Base-by-base conservation (phyloP, 1,139 yeast genomes). In the Candida sojae region DNA sequence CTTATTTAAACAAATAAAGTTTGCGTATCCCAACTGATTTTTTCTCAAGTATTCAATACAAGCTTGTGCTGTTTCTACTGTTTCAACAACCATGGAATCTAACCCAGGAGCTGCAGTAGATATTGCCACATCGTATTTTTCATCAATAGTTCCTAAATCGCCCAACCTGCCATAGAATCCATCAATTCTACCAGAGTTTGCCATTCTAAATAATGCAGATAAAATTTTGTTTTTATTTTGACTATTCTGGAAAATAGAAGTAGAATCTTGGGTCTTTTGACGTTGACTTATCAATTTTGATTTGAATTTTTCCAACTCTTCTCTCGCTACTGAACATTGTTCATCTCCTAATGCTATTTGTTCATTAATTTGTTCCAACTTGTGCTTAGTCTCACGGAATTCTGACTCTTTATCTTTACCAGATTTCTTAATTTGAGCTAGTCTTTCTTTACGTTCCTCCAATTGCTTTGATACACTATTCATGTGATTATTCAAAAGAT, bases 91-190 rank as follows among this genome's bases (percentile, higher is more conserved):
- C 76, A 91, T 83, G 48, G 96, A 93, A 61, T 92, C 96, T 49
- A 95, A 73, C 8, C 93, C 85, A 1, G 96, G 92, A 57, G 96
- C 90, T 0, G 97, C 99, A 0, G 99, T 93, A 0, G 98, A 91
- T 23, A 95, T 83, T 0, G 99, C 99, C 45, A 91, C 80, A 67
- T 95, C 99, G 63, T 88, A 95, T 58, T 80, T 79, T 56, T 87
- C 89, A 60, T 90, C 97, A 55, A 93, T 93, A 1, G 81, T 78
- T 12, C 97, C 99, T 44, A 95, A 71, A 56, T 89, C 96, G 12
- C 99, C 99, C 17, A 95, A 70, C 49, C 97, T 75, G 0, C 98
- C 99, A 62, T 88, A 79, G 57, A 92, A 90, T 0, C 98, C 99
- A 12, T 75, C 73, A 36, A 95, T 81, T 61, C 97, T 79, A 10